Percentiles rank a stretch among this genome's conserved stretches.
These are phyloP conservation scores for Diaporthe sp. DNA, from an alignment of 2,329 filamentous ascomycete species.

Conservation along the genomic window DNA sequence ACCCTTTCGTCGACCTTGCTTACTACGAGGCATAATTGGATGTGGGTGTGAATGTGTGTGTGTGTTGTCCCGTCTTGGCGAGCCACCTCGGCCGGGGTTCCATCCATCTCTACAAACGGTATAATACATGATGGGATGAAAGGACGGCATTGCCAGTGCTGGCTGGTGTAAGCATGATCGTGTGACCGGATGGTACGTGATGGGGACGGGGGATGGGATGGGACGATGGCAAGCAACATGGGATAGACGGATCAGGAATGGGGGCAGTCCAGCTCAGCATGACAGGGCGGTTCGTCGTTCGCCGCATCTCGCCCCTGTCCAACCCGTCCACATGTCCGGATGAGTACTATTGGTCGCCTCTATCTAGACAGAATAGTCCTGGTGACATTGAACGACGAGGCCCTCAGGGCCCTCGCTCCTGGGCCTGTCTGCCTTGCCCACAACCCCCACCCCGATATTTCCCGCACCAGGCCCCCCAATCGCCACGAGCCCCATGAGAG, in stretches of 20 bases:
- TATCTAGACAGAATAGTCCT: not conserved
- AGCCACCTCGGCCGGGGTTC: too few species aligned
- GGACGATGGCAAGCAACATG: slow-evolving; percentile 12
- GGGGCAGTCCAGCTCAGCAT: slow-evolving; percentile 4
- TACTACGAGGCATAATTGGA: not conserved
- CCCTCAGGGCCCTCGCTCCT: not conserved
- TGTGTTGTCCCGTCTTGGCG: not conserved
- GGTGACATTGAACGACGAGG: not conserved
- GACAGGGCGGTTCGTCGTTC: not conserved
- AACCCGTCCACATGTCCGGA: not conserved
- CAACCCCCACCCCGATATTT: not conserved
- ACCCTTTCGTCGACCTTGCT: slow-evolving; percentile 29
- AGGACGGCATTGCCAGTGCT: not conserved
- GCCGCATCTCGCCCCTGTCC: not conserved
- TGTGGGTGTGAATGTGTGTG: not conserved
- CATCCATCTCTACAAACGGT: not conserved
- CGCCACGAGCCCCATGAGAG: slow-evolving; percentile 8
- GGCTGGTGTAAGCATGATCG: not conserved
- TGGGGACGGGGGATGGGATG: not conserved
- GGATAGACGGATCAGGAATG: not conserved
- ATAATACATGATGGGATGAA: not conserved
- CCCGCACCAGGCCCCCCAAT: not conserved
- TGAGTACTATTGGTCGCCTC: not conserved
- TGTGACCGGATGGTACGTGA: not conserved
- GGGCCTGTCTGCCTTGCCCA: not conserved